Evolutionary conservation across 768 basidiomycete species (phyloP).

Genomic region (Mycena rosella): DNA sequence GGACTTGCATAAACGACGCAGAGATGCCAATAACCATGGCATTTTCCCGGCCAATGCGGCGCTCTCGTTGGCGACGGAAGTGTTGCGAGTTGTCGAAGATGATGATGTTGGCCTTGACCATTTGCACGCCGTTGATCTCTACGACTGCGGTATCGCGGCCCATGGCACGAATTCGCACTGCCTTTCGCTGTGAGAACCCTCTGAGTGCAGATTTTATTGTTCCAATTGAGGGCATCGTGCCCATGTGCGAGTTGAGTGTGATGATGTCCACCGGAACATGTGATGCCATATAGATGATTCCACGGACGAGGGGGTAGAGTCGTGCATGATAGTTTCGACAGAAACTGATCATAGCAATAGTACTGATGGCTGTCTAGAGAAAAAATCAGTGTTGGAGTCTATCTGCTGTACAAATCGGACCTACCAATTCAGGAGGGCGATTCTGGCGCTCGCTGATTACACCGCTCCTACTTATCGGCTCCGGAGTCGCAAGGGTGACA

Average conservation of each 20-base stretch:
- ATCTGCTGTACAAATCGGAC: too few relatives aligned
- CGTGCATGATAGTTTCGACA: background rate
- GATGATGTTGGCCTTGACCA: too few relatives aligned
- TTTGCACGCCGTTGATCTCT: too few relatives aligned
- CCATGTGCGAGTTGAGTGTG: background rate
- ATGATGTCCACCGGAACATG: constrained; percentile 9
- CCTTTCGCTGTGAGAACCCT: too few relatives aligned
- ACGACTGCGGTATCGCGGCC: too few relatives aligned
- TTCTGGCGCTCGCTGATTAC: background rate
- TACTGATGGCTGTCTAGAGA: too few relatives aligned
- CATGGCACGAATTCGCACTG: too few relatives aligned
- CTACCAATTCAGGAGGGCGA: background rate
- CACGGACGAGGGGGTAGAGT: background rate
- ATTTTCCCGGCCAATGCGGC: constrained; percentile 45
- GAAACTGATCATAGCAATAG: background rate
- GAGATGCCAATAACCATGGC: constrained; percentile 42
- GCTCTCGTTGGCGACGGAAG: constrained; percentile 44
- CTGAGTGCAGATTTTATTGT: too few relatives aligned
- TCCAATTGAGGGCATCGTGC: background rate
- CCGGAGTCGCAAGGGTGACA: background rate
- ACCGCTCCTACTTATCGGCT: background rate
- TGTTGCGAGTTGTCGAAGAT: constrained; percentile 38
- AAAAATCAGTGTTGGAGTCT: too few relatives aligned
- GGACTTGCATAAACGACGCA: constrained; percentile 15
- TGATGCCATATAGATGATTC: constrained; percentile 1